Evolutionary conservation across 2,329 filamentous ascomycete genomes (phyloP), one percentile per base, ranked within the genome.

Genomic region (Monilinia fructicola): DNA sequence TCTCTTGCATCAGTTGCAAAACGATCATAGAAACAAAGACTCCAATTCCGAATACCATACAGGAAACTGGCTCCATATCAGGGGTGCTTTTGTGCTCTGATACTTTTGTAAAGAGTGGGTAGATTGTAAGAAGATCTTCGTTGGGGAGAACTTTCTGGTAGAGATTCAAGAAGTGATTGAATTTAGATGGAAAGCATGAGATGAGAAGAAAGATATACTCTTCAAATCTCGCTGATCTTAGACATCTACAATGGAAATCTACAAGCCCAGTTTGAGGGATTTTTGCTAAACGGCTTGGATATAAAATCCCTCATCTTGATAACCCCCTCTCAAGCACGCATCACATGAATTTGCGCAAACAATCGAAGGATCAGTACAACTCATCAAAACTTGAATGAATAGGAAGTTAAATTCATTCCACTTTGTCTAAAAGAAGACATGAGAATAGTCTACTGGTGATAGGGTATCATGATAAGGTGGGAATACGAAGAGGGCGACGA

Each of bases 31-130:
- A 48, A 9, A 66, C 31, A 7, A 35, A 66, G n/a, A 66, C 40
- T n/a, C 65, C 65, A 40, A 66, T 62, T 44, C 65, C 65, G 12
- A 66, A 54, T 26, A 67, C 44, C 66, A 55, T 67, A 42, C 67
- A 58, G 64, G 56, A 60, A n/a, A 60, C 35, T 55, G 59, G 65
- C 35, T 67, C 61, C 55, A 66, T 66, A 7, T 46, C 52, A 42
- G 44, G 44, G 44, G 9, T 31, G 54, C 62, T 54, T 10, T 42
- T 38, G 23, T 48, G 26, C 28, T 38, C 16, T n/a, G 40, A 46
- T 35, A 31, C 4, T n/a, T 21, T 11, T 35, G 5, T 7, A 35
- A 23, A 14, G 12, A 18, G 21, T 12, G 28, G 38, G 26, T 48
- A n/a, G 16, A 48, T 44, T n/a, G 44, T 4, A 35, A 38, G 28